Base-by-base conservation (phyloP, 305 asterid species). In the Fraxinus floribunda region DNA sequence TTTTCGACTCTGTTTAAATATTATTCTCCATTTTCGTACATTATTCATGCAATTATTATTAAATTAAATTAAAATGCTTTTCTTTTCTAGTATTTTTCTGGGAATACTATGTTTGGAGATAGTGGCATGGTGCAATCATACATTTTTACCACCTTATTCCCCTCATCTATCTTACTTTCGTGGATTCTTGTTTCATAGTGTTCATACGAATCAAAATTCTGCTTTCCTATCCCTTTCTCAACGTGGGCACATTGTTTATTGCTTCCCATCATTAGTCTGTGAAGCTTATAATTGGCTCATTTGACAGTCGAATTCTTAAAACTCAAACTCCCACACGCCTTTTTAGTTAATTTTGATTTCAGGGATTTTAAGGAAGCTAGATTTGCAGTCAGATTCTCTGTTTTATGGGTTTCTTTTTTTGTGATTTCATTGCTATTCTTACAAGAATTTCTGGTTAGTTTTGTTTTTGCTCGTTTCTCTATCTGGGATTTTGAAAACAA, bases 111-210 rank as follows among this genome's bases (percentile, higher is more conserved):
- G 85, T 82, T 82, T 87, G 88, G 90, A 90, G 95, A 92, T 90
- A 92, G 90, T 90, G 94, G 94, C 80, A 91, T 89, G 88, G 88
- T 87, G 89, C 91, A 80, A 89, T 91, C 97, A 86, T 90, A 90
- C 96, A 93, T 88, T 94, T 88, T 90, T 89, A 87, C 94, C 93
- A 87, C 94, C 96, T 87, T 93, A 93, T 90, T 93, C 94, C 89
- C 89, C 89, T 86, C 91, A 84, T 93, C 93, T 90, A 85, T 93
- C 93, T 90, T 86, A 85, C 94, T 92, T 92, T 91, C 89, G 72
- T 85, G 89, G 94, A 92, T 92, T 89, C 94, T 89, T 86, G 87
- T 91, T 88, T 91, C 87, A 83, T 84, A 84, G 91, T 88, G 91
- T 88, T 91, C 92, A 83, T 86, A 87, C 82, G 84, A 84, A 87